Percentiles rank a stretch among this genome's conserved stretches.
Evolutionary conservation across 768 basidiomycete genomes (phyloP).

Genomic region (Macrolepiota albuminosa): DNA sequence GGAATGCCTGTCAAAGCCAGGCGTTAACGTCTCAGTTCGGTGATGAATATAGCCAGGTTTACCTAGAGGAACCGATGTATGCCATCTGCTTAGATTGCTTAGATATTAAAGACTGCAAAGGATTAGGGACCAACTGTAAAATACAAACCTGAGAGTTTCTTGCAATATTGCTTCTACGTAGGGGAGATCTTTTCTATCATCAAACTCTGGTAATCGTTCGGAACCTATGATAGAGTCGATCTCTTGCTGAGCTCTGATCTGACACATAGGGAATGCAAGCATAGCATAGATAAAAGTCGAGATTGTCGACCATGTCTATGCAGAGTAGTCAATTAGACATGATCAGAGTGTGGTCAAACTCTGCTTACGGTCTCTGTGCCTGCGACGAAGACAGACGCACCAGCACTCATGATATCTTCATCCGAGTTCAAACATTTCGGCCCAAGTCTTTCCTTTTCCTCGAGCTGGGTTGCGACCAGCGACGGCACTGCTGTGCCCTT

Average conservation of each 20-base stretch:
- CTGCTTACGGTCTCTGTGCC: slow-evolving; percentile 31
- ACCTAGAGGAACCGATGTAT: slow-evolving; percentile 3
- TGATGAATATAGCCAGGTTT: not conserved
- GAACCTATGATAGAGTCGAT: slow-evolving; percentile 35
- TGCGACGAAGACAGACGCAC: slow-evolving; percentile 19
- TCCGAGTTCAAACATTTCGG: not conserved
- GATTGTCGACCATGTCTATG: slow-evolving; percentile 26
- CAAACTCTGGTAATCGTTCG: slow-evolving; percentile 30
- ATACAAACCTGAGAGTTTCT: slow-evolving; percentile 20
- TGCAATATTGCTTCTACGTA: slow-evolving; percentile 25
- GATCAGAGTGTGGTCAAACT: not conserved
- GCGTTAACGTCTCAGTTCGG: not conserved
- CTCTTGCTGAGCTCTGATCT: slow-evolving; percentile 34
- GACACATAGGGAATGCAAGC: slow-evolving; percentile 31
- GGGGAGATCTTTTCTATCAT: slow-evolving; percentile 14
- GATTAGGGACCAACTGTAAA: not conserved
- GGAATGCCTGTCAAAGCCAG: slow-evolving; percentile 24
- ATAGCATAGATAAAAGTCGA: slow-evolving; percentile 34
- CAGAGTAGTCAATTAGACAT: not conserved
- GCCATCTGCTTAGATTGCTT: not conserved
- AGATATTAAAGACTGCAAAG: too few relatives aligned
- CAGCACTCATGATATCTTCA: slow-evolving; percentile 17
- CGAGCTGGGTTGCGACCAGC: slow-evolving; percentile 14
- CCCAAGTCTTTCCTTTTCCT: slow-evolving; percentile 5
- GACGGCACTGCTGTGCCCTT: slow-evolving; percentile 17